A percentile compares a stretch with the other conserved stretches of the same genome.
These are phyloP conservation scores for Epichloe coenophiala DNA, from an alignment of 2,329 filamentous ascomycete genomes.

Conservation along the genomic window DNA sequence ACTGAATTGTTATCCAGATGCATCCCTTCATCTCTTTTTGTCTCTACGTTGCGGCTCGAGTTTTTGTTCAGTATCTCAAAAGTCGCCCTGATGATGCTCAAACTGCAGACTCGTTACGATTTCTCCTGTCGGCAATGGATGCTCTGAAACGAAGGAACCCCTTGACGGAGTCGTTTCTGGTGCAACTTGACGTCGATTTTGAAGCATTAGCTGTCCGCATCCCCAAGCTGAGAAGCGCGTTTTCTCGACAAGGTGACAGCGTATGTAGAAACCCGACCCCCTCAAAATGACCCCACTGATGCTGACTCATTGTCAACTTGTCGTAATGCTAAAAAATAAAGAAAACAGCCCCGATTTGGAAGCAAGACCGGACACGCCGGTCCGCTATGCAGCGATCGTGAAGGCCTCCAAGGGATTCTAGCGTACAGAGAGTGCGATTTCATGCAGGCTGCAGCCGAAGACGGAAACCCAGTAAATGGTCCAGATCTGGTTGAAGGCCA, in stretches of 20 bases:
- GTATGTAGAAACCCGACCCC: slow-evolving; percentile 23
- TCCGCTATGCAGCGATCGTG: slow-evolving; percentile 21
- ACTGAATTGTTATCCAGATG: slow-evolving; percentile 44
- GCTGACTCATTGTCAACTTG: too few relatives aligned
- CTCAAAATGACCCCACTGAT: too few relatives aligned
- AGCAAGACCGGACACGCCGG: slow-evolving; percentile 3
- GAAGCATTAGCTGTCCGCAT: slow-evolving; percentile 55
- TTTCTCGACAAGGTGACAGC: slow-evolving; percentile 37
- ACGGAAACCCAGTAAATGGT: slow-evolving; percentile 24
- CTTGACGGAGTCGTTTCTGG: slow-evolving; percentile 84
- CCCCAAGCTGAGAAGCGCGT: slow-evolving; percentile 40
- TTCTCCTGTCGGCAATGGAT: slow-evolving; percentile 81
- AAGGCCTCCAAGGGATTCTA: slow-evolving; percentile 27
- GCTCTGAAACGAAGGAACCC: slow-evolving; percentile 79
- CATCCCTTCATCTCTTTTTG: slow-evolving; percentile 94
- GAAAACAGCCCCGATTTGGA: slow-evolving; percentile 1
- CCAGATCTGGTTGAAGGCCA: slow-evolving; percentile 27
- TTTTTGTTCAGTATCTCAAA: slow-evolving; percentile 95
- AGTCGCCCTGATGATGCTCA: slow-evolving; percentile 75
- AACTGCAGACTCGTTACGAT: slow-evolving; percentile 70
- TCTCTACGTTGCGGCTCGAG: slow-evolving; percentile 85
- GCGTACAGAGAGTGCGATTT: slow-evolving; percentile 31
- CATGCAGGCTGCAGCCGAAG: slow-evolving; percentile 25
- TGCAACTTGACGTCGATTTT: slow-evolving; percentile 84
- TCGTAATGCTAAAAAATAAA: neutral